These are phyloP conservation scores for California macrophylla DNA, from an alignment of 441 rosid species.

Conservation along the genomic window DNA sequence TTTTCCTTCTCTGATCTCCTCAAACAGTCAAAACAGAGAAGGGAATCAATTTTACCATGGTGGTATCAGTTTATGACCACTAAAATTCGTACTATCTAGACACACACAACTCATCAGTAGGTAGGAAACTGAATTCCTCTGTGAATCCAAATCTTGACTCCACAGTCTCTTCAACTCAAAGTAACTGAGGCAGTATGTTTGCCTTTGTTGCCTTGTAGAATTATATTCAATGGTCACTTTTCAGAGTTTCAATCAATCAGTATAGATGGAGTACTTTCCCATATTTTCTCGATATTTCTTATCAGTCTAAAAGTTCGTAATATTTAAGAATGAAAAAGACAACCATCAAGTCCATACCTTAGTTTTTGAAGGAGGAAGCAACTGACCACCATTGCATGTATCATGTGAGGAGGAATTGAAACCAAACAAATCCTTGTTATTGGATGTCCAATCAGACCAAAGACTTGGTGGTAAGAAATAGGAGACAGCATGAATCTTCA, in stretches of 20 bases:
- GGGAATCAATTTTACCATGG: neutral
- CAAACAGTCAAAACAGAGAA: neutral
- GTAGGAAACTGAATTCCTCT: too few relatives aligned
- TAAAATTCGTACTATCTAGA: neutral
- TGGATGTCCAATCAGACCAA: neutral
- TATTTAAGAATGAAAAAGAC: neutral
- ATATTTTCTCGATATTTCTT: too few relatives aligned
- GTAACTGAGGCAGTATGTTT: neutral
- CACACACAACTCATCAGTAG: neutral
- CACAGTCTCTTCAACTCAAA: neutral
- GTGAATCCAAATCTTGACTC: neutral
- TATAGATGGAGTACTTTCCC: neutral
- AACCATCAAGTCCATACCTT: neutral
- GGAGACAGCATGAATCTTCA: neutral
- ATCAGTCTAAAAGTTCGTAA: too few relatives aligned
- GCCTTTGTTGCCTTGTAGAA: too few relatives aligned
- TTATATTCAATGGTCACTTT: neutral
- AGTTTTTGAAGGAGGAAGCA: neutral
- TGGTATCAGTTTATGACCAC: neutral
- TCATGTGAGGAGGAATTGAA: neutral
- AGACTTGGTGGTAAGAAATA: neutral
- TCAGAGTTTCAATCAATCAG: neutral
- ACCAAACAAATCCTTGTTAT: neutral
- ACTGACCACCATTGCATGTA: neutral
- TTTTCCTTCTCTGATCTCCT: neutral